Percentiles rank a stretch among this genome's conserved stretches.
These are phyloP conservation scores for Cladosporium austrohemisphaericum DNA, from an alignment of 2,329 filamentous ascomycete genomes.

Conservation along the genomic window DNA sequence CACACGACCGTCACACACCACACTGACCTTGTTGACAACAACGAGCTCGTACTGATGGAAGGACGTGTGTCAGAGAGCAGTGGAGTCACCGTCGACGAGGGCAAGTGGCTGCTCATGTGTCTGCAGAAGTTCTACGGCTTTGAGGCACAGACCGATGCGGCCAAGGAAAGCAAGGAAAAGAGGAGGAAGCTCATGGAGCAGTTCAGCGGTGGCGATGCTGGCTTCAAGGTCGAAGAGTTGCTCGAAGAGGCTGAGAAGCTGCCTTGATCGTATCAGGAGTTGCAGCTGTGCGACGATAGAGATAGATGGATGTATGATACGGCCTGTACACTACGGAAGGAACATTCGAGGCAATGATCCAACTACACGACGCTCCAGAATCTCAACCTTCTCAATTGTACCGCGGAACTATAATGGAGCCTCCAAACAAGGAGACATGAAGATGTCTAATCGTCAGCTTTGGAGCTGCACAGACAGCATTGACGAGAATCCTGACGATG, in stretches of 20 bases:
- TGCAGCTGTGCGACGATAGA: neutral
- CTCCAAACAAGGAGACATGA: too few species aligned
- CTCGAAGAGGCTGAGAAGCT: conserved; percentile 87
- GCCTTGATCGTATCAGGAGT: conserved; percentile 15
- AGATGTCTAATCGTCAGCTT: too few species aligned
- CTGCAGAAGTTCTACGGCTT: conserved; percentile 85
- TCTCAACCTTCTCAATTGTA: too few species aligned
- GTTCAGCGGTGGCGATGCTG: conserved; percentile 74
- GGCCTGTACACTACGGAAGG: conserved; percentile 5
- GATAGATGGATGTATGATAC: conserved; percentile 12
- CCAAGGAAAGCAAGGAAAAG: conserved; percentile 64
- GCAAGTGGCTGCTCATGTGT: conserved; percentile 86
- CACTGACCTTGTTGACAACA: conserved; percentile 68
- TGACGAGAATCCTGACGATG: too few species aligned
- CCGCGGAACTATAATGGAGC: too few species aligned
- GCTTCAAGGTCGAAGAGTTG: conserved; percentile 79
- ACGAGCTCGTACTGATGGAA: conserved; percentile 80
- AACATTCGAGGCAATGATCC: too few species aligned
- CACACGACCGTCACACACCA: conserved; percentile 95
- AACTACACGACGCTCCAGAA: too few species aligned
- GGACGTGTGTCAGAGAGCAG: conserved; percentile 72
- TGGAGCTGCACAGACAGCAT: too few species aligned
- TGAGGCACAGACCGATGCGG: conserved; percentile 58
- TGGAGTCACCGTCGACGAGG: conserved; percentile 74
- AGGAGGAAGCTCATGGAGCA: conserved; percentile 71